Base-by-base conservation (phyloP, 2,329 filamentous ascomycete species). In the Fonsecaea multimorphosa region DNA sequence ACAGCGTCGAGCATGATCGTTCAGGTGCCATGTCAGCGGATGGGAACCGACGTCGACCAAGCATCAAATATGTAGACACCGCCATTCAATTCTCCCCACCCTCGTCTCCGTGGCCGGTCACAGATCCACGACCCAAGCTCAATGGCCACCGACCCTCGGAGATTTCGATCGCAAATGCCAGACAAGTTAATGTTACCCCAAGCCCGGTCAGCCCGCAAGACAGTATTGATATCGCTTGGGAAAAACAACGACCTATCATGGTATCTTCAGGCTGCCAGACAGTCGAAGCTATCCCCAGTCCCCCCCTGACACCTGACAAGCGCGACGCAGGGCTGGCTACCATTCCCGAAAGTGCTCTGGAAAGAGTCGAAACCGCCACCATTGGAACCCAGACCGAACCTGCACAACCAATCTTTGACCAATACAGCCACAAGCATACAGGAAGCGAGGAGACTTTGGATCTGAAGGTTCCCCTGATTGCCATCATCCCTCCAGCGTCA, bases 401-500 rank as follows among this genome's bases (percentile, higher is more conserved):
- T 61, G 4, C 62, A 19, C 12, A 36, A 29, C 58, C 54, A 16
- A 6, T 32, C 38, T 22, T 55, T 24, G 58, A 66, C 51, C 65
- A 54, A 27, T 53, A 52, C 32, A 58, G 67, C 32, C 71, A 70
- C 62, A 64, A 66, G 40, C 62, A 69, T n/a, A 68, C 68, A 1
- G 66, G 65, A 46, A 70, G 69, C 32, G 67, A 66, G 32, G 69
- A 72, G 52, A 68, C 65, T 59, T 11, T 72, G 67, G 57, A 63
- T 79, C 81, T 70, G 78, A 87, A 83, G 3, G 90, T 97, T 67
- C 94, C 94, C 0, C 91, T 89, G 72, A 99, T 99, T 74, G 91
- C 92, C 63, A 92, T 99, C 58, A 91, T 96, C 72, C 95, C 95
- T 34, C 94, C 95, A 0, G 87, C 85, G 2, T 96, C 92, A 62